phyloP scores from a whole-genome alignment of 2,329 filamentous ascomycete genomes.

The Ilyonectria sp. region DNA sequence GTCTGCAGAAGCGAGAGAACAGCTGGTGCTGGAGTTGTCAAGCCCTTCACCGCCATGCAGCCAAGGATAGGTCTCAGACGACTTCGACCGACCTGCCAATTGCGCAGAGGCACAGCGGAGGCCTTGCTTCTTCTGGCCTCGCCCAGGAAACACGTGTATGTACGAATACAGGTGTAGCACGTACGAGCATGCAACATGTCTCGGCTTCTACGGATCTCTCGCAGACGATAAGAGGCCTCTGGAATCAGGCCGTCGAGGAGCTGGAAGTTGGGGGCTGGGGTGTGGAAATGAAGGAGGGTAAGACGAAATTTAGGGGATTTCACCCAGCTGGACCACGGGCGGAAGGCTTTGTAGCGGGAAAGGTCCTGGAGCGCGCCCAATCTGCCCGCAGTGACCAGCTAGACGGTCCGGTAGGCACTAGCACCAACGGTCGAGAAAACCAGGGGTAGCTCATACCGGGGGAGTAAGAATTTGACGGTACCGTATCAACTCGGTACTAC shows the following conservation, averaged over 20 bases:
- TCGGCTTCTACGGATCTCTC: background rate
- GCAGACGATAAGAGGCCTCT: background rate
- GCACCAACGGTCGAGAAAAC: background rate
- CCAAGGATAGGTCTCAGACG: slow-evolving; percentile 35
- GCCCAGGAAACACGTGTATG: slow-evolving; percentile 16
- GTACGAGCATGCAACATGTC: background rate
- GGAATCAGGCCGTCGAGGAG: background rate
- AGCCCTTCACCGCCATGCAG: slow-evolving; percentile 36
- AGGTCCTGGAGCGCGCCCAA: background rate
- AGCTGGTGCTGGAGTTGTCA: slow-evolving; percentile 6
- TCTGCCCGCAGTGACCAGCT: slow-evolving; percentile 18
- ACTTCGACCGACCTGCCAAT: slow-evolving; percentile 24
- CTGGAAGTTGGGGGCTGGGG: background rate
- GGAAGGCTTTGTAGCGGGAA: background rate
- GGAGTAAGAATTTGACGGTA: background rate
- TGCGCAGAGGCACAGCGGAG: background rate
- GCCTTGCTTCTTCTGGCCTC: background rate
- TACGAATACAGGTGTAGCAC: background rate
- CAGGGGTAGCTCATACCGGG: background rate
- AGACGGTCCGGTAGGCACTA: slow-evolving; percentile 3
- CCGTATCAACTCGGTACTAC: no score
- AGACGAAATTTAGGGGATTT: slow-evolving; percentile 15
- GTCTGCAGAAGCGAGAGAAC: slow-evolving; percentile 12
- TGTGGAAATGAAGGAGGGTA: slow-evolving; percentile 18
- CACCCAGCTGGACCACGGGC: background rate